Evolutionary conservation across 2,329 filamentous ascomycete species (phyloP).

Genomic region (Stagonosporopsis tanaceti): DNA sequence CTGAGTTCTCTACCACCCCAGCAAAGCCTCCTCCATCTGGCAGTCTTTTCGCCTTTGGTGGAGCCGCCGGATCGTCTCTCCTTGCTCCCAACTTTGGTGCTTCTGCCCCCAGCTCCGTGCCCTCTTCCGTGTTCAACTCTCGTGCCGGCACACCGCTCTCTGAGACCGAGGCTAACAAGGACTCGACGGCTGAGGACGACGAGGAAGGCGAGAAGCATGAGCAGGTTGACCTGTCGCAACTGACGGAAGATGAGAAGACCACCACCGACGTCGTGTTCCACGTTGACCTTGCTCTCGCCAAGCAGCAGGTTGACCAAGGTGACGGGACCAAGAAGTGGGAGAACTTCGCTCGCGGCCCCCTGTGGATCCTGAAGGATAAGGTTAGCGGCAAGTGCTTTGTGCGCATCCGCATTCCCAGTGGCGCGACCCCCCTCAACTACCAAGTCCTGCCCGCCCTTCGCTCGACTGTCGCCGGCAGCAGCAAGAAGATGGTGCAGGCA

Average conservation of each 20-base stretch:
- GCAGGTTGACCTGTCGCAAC: slow-evolving; percentile 41
- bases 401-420: slow-evolving; percentile 44
- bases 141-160: slow-evolving; percentile 49
- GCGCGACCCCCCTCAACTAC: slow-evolving; percentile 44
- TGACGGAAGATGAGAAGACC: slow-evolving; percentile 44
- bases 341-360: slow-evolving; percentile 41
- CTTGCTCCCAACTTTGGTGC: slow-evolving; percentile 29
- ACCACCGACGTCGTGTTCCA: slow-evolving; percentile 47
- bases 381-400: slow-evolving; percentile 42
- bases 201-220: slow-evolving; percentile 40
- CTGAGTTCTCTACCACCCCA: slow-evolving; percentile 39
- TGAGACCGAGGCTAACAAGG: slow-evolving; percentile 43
- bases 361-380: slow-evolving; percentile 50
- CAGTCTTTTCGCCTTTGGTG: slow-evolving; percentile 37
- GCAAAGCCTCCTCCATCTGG: slow-evolving; percentile 33
- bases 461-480: slow-evolving; percentile 33
- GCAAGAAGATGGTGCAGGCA: slow-evolving; percentile 42
- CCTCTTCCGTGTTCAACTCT: slow-evolving; percentile 44
- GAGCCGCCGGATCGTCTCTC: slow-evolving; percentile 26
- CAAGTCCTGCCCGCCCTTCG: slow-evolving; percentile 38
- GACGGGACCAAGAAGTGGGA: slow-evolving; percentile 41
- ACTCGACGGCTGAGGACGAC: slow-evolving; percentile 37
- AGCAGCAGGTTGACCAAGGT: slow-evolving; percentile 37
- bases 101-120: slow-evolving; percentile 33
- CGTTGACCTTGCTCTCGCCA: slow-evolving; percentile 37